phyloP scores from a whole-genome alignment of 441 rosid species.

The Populus hybrid region DNA sequence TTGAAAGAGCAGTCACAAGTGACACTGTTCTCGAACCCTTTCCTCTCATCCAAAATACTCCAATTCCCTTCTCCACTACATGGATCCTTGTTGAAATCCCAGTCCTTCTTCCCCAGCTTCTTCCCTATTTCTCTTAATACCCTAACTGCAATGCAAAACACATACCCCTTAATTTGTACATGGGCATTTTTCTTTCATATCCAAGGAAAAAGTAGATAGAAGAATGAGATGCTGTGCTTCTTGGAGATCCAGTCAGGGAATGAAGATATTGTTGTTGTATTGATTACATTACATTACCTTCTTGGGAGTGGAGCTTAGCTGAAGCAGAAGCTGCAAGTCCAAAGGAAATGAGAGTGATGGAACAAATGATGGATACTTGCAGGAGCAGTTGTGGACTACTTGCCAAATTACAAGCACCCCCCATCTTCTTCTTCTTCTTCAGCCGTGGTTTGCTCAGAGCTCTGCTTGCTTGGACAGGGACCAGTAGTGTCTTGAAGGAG shows the following conservation, averaged over 20 bases:
- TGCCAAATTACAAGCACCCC: slow-evolving; percentile 17
- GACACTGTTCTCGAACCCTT: slow-evolving; percentile 53
- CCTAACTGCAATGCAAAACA: slow-evolving; percentile 42
- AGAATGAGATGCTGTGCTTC: neutral
- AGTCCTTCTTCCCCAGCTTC: slow-evolving; percentile 67
- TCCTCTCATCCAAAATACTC: slow-evolving; percentile 27
- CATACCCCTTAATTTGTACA: neutral
- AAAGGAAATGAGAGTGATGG: slow-evolving; percentile 22
- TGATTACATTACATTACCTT: slow-evolving; percentile 39
- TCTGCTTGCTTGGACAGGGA: neutral
- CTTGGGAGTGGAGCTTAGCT: slow-evolving; percentile 41
- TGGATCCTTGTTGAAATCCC: slow-evolving; percentile 71
- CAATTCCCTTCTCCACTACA: slow-evolving; percentile 72
- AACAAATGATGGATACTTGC: slow-evolving; percentile 8
- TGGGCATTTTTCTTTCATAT: neutral
- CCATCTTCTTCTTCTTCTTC: slow-evolving; percentile 19
- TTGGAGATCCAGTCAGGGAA: neutral
- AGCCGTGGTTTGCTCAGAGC: neutral
- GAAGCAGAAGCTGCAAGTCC: slow-evolving; percentile 32
- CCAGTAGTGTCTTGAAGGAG: neutral
- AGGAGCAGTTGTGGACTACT: slow-evolving; percentile 17
- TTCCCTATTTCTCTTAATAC: slow-evolving; percentile 62
- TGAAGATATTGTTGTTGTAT: neutral
- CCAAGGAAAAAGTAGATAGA: neutral
- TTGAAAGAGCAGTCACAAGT: slow-evolving; percentile 50